Base-by-base conservation (phyloP, 345 rosid species). In the Citrus inodora region DNA sequence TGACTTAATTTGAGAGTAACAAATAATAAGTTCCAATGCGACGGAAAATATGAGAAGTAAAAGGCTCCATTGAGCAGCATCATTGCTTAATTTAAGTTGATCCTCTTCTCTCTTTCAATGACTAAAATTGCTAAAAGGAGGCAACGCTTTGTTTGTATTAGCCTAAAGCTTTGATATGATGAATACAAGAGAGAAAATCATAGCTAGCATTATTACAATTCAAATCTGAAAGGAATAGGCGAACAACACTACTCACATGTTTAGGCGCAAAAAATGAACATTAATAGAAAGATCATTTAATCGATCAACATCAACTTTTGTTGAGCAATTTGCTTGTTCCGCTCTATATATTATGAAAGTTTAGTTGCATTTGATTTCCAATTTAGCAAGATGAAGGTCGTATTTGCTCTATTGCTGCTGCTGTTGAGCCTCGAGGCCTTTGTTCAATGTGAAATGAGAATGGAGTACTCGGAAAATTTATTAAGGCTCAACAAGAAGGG, bases 401-500 rank as follows among this genome's bases (percentile, higher is more conserved):
- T 9, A 70, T 25, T 42, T 40, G 51, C 30, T 61, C n/a, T 75
- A 7, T 60, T 33, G 38, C 46, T 61, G 61, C 25, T 40, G 21
- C 72, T 70, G 42, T 59, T 21, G 10, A 55, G 59, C 65, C 55
- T 77, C 22, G 17, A 38, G 66, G 55, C 33, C 24, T 19, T 42
- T 60, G 75, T 30, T 28, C 46, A 19, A 19, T 64, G 80, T 30
- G 35, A 24, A 11, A 19, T 37, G 61, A 35, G 46, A 6, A 28
- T 32, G 17, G 19, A 22, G 48, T 70, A 25, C 80, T 77, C 10
- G 75, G 58, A 32, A 33, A 61, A 42, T 4, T 70, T 24, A 28
- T 78, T 0, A 78, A 70, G 19, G 69, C 70, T 42, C 75, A 61
- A 46, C 51, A 75, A 60, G 51, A 68, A 38, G 28, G 9, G 67